Evolutionary conservation across 306 rosid species (phyloP).

Genomic region (Oemleria cerasiformis): DNA sequence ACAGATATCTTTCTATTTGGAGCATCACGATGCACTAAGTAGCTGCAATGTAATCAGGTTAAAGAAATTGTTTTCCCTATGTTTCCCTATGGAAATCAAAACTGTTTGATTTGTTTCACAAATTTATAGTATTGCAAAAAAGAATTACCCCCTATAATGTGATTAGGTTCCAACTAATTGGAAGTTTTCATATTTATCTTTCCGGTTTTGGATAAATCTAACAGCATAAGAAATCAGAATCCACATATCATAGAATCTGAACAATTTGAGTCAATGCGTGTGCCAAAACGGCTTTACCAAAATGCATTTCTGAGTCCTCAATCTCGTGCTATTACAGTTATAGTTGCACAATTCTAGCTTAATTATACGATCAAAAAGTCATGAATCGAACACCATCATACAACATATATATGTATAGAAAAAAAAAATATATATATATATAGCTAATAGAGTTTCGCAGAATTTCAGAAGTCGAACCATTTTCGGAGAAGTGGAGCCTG

Average conservation of each 20-base stretch:
- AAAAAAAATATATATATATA: no score
- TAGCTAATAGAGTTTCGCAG: background rate
- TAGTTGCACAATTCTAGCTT: background rate
- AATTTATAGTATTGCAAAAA: background rate
- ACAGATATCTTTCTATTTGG: background rate
- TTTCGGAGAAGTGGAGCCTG: background rate
- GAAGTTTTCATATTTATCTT: background rate
- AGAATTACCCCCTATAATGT: background rate
- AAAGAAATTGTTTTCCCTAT: background rate
- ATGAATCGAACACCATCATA: background rate
- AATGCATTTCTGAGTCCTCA: background rate
- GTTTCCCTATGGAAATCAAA: background rate
- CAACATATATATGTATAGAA: background rate
- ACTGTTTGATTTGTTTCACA: background rate
- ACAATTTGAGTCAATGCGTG: background rate
- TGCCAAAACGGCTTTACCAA: background rate
- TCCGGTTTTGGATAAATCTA: background rate
- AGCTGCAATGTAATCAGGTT: background rate
- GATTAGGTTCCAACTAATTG: background rate
- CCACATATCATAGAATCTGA: background rate
- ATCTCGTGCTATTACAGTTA: background rate
- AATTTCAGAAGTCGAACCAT: conserved; percentile 5
- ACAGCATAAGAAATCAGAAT: background rate
- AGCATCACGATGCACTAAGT: background rate
- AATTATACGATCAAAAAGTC: no score